Evolutionary conservation across 257 asterid genomes (phyloP), one percentile per base, ranked within the genome.

Genomic region (Rhazya stricta): DNA sequence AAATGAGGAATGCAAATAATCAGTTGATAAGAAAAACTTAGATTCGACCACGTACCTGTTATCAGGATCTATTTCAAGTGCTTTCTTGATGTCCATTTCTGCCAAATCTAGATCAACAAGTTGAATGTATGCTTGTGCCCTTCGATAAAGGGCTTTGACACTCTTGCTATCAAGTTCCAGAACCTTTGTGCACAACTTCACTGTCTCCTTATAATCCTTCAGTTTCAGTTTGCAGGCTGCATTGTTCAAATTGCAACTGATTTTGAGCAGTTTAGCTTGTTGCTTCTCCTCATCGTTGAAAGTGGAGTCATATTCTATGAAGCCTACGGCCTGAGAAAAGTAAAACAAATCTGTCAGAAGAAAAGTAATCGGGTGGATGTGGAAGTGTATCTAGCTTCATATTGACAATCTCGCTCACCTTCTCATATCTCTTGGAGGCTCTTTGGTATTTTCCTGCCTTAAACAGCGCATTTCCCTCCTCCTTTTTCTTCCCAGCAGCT

Each of bases 181-280:
- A 57, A 90, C 91, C 78, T 85, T 50, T 41, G 83, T 60, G 78
- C 91, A 90, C 19, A 88, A 74, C 21, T 72, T 84, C 82, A 71
- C 85, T 4, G 91, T 86, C 79, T 86, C 87, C 75, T 88, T 79
- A 81, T 83, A 86, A 1, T 86, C 85, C 83, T 85, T 90, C 75
- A 85, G 72, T 79, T 89, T 90, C 76, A 88, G 80, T 78, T 88
- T 88, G 83, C 91, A 88, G 63, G 96, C 91, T 11, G 93, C 96
- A 37, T 79, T 83, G 74, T 88, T 88, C 68, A 86, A 84, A 43
- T 86, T 86, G 84, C 86, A 85, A 3, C 75, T 76, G 43, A 84
- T 69, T 77, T 88, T 85, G 2, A 88, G 86, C 53, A 67, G 78
- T 51, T 85, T 84, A 0, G 79, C 81, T 56, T 82, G 83, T 50